These are phyloP conservation scores for Metschnikowia kunwiensis DNA, from an alignment of 805 yeast genomes.

Conservation along the genomic window DNA sequence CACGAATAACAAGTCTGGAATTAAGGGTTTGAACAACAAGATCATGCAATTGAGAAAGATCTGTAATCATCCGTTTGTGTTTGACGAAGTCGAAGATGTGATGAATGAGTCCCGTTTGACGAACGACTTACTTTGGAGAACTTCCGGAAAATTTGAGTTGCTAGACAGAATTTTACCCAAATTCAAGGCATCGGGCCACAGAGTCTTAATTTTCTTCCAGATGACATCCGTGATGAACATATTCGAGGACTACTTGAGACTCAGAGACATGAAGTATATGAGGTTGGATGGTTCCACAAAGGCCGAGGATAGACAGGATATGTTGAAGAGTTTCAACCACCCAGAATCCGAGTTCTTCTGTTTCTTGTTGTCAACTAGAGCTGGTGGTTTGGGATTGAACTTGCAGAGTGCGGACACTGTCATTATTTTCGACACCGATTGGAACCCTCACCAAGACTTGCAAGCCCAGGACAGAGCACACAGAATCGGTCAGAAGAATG, in stretches of 20 bases:
- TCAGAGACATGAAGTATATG: constrained; percentile 63
- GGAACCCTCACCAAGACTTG: constrained; percentile 91
- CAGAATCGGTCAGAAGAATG: constrained; percentile 86
- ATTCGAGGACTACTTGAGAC: constrained; percentile 78
- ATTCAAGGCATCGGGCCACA: constrained; percentile 68
- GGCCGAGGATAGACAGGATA: constrained; percentile 75
- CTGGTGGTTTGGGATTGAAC: constrained; percentile 85
- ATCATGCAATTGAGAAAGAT: constrained; percentile 83
- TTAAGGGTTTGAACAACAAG: constrained; percentile 76
- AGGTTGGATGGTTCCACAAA: constrained; percentile 81
- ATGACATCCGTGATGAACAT: constrained; percentile 91
- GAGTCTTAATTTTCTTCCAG: constrained; percentile 80
- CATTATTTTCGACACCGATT: constrained; percentile 81
- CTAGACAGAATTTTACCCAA: constrained; percentile 74
- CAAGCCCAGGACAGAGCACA: constrained; percentile 91
- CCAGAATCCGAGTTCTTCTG: constrained; percentile 76
- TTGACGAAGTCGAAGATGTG: constrained; percentile 74
- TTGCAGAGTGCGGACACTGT: constrained; percentile 88
- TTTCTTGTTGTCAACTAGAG: constrained; percentile 77
- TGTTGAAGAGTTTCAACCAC: constrained; percentile 72
- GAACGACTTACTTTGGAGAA: constrained; percentile 69
- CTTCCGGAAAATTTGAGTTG: constrained; percentile 77
- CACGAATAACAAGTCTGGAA: constrained; percentile 51
- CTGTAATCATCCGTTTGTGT: constrained; percentile 85
- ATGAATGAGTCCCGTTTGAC: constrained; percentile 62